A percentile compares a stretch with the other conserved stretches of the same genome.
Conservation (phyloP, 306 rosid species). For the Arachis hypogaea region DNA sequence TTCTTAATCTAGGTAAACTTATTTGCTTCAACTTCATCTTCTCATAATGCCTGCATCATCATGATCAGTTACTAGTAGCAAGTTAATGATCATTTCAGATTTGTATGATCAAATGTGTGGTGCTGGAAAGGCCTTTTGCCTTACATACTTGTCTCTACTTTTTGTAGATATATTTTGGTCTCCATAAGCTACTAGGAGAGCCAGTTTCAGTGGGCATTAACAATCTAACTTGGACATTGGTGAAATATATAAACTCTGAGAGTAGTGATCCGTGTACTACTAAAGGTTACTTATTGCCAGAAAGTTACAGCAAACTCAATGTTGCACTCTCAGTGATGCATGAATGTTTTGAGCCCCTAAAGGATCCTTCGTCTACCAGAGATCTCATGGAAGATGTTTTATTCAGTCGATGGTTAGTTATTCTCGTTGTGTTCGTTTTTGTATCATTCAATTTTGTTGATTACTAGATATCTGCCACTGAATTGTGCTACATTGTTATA, state of each 20-base stretch:
- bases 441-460: neutral
- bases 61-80: neutral
- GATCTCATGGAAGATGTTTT: conserved; percentile 76
- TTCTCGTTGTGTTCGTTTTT: neutral
- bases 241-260: conserved; percentile 53
- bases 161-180: conserved; percentile 63
- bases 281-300: conserved; percentile 44
- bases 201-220: conserved; percentile 49
- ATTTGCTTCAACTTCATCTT: conserved; percentile 2
- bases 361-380: conserved; percentile 55
- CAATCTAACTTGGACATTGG: conserved; percentile 74
- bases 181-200: conserved; percentile 57
- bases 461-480: neutral
- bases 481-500: neutral
- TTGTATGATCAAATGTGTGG: neutral
- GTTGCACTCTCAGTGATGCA: conserved; percentile 86
- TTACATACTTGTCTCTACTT: conserved; percentile 26
- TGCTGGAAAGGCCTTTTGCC: neutral
- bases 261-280: conserved; percentile 14
- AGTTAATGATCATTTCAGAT: neutral
- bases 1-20: conserved; percentile 1
- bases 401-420: conserved; percentile 62
- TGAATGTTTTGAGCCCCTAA: conserved; percentile 79
- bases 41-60: neutral
- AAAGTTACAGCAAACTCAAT: conserved; percentile 69